Base-by-base conservation (phyloP, 1,139 yeast genomes). In the Zygosaccharomyces pseudobailii region DNA sequence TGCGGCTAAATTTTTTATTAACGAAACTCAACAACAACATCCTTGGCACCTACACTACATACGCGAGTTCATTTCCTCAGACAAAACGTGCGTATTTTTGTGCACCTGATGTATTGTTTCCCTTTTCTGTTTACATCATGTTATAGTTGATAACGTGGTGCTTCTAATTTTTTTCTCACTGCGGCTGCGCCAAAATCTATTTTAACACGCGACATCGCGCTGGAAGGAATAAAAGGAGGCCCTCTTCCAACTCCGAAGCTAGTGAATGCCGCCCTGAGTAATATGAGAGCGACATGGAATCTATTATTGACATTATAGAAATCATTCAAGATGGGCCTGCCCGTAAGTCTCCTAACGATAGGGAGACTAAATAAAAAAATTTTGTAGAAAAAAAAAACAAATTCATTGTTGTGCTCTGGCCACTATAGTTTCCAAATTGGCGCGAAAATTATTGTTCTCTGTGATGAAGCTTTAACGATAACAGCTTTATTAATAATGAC, bases 281-380 rank as follows among this genome's bases (percentile, higher is more conserved):
- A 9, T 38, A 38, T 25, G 32, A 17, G 20, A 25, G 31, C 7
- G 28, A 20, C 28, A 38, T 38, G 41, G 41, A 38, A 13, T 20
- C 41, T 10, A 38, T 38, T 13, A 38, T 38, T 19, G 41, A 38
- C 34, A 38, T 38, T 38, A 38, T 38, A 24, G 41, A 38, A 7
- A 20, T 38, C n/a, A 38, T 38, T 28, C 41, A 38, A 21, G 41
- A 38, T 27, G 41, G 32, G 32, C 35, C 41, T 27, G 27, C 41
- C n/a, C 40, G 21, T 5, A n/a, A 10, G 5, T 20, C 27, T 13
- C 21, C 21, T 9, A 36, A 36, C 10, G 40, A 20, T 13, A 17
- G 19, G 8, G 22, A 24, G 21, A 9, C 8, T 8, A 36, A 36
- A 6, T 30, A 10, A 30, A n/a, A 19, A 4, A 30, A n/a, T n/a